These are phyloP conservation scores for Pseudoscleropodium purum DNA, from an alignment of 225 moss, liverwort and hornwort genomes.

Conservation along the genomic window DNA sequence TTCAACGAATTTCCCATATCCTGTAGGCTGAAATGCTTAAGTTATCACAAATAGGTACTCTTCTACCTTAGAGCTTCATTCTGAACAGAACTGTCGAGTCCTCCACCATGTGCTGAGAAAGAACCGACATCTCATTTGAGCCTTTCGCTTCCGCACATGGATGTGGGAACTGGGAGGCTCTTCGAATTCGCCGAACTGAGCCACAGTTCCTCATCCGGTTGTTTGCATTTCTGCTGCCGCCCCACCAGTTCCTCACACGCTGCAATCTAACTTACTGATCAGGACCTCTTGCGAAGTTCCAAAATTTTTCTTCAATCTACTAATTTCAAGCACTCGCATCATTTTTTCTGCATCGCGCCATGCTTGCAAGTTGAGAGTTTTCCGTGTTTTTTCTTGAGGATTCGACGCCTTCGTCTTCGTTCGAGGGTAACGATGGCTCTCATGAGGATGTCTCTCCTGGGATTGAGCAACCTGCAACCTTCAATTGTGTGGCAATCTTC, in stretches of 20 bases:
- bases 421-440: background rate
- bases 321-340: too few species aligned
- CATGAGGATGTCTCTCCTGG: background rate
- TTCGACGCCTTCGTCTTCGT: background rate
- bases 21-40: too few species aligned
- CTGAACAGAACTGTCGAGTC: too few species aligned
- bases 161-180: background rate
- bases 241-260: background rate
- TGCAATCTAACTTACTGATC: background rate
- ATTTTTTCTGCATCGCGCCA: background rate
- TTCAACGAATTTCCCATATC: too few species aligned
- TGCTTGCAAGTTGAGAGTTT: background rate
- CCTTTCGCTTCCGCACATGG: background rate
- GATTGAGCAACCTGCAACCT: background rate
- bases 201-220: too few species aligned
- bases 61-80: too few species aligned
- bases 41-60: too few species aligned
- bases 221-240: background rate
- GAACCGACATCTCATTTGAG: too few species aligned
- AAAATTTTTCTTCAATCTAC: background rate
- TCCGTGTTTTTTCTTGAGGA: background rate
- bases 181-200: background rate
- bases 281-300: background rate
- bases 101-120: too few species aligned
- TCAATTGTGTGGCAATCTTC: background rate